These are phyloP conservation scores for Penicillium decumbens DNA, from an alignment of 2,329 filamentous ascomycete genomes.

Conservation along the genomic window DNA sequence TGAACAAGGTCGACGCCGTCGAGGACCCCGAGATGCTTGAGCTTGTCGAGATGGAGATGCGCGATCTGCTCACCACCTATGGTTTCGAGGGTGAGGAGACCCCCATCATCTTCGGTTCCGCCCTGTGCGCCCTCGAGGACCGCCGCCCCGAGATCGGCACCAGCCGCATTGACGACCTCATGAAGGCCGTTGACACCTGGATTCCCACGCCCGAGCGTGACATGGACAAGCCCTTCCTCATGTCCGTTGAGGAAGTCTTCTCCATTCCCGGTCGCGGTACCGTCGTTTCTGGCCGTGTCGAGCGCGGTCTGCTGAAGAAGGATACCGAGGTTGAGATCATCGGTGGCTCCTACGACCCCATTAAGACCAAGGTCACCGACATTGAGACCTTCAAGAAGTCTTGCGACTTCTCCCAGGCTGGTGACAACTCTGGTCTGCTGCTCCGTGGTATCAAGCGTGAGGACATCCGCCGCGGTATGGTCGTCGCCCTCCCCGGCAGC, in stretches of 20 bases:
- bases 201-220: conserved; percentile 93
- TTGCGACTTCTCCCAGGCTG: conserved; percentile 90
- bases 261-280: conserved; percentile 91
- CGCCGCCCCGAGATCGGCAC: conserved; percentile 81
- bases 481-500: conserved; percentile 75
- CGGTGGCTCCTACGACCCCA: conserved; percentile 71
- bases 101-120: conserved; percentile 94
- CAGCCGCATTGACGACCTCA: conserved; percentile 83
- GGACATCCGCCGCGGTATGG: conserved; percentile 92
- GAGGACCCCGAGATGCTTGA: conserved; percentile 99
- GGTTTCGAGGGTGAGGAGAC: conserved; percentile 98
- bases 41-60: conserved; percentile 99
- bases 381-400: conserved; percentile 99
- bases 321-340: conserved; percentile 93
- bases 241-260: conserved; percentile 94
- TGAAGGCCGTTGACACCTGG: conserved; percentile 87
- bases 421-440: conserved; percentile 96
- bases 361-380: conserved; percentile 99
- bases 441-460: conserved; percentile 95
- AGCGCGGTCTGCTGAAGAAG: conserved; percentile 90
- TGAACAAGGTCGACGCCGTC: conserved; percentile 98
- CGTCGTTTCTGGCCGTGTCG: conserved; percentile 92
- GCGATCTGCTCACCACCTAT: conserved; percentile 86
- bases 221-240: conserved; percentile 96
- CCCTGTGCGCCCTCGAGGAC: conserved; percentile 86